Conservation (phyloP, 371 early-diverging fungal genomes). For the Mucor plumbeus region DNA sequence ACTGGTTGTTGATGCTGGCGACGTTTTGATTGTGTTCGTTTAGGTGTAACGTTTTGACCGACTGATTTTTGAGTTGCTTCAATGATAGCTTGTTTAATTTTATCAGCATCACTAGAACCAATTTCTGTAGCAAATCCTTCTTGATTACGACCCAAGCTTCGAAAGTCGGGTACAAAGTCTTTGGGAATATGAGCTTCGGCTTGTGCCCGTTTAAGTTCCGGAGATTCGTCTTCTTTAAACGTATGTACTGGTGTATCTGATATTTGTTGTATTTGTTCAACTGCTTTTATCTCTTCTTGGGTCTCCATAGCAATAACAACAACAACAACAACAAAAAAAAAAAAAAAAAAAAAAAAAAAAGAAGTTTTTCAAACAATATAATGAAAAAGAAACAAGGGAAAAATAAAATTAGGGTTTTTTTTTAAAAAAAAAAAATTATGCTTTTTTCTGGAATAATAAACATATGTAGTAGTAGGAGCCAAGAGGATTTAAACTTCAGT, state of each 20-base stretch:
- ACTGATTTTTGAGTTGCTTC: constrained; percentile 31
- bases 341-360: not conserved
- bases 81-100: constrained; percentile 28
- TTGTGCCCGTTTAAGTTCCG: constrained; percentile 26
- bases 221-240: constrained; percentile 20
- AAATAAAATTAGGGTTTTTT: not conserved
- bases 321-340: not conserved
- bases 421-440: not conserved
- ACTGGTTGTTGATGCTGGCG: constrained; percentile 10
- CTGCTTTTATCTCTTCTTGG: not conserved
- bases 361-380: too few species aligned
- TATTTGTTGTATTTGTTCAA: not conserved
- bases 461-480: not conserved
- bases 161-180: constrained; percentile 25
- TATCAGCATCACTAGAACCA: constrained; percentile 30
- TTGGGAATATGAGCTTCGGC: constrained; percentile 17
- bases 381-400: not conserved
- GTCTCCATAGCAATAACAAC: not conserved
- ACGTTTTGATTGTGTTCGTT: constrained; percentile 6
- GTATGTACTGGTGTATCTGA: constrained; percentile 22
- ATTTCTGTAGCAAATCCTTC: constrained; percentile 41
- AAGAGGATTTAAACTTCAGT: not conserved
- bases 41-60: not conserved
- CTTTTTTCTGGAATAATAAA: not conserved
- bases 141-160: constrained; percentile 25